Percentiles rank a stretch among this genome's conserved stretches.
These are phyloP conservation scores for Sporisorium scitamineum DNA, from an alignment of 1,284 basidiomycete species.

Conservation along the genomic window DNA sequence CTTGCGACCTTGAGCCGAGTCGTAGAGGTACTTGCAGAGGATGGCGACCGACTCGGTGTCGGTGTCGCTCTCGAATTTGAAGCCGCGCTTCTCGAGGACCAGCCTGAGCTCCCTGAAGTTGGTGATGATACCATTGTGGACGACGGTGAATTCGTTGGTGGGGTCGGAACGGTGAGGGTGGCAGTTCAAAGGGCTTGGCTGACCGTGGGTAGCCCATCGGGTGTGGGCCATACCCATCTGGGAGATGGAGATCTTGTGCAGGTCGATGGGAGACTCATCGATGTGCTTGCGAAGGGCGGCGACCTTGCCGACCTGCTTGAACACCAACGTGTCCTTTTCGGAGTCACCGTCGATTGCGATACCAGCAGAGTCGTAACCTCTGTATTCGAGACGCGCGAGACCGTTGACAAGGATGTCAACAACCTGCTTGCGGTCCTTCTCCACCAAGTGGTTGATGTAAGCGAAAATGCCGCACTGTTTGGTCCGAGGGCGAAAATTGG, in stretches of 20 bases:
- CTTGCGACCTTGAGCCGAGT: constrained; percentile 88
- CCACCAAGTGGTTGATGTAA: constrained; percentile 69
- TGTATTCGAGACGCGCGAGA: constrained; percentile 94
- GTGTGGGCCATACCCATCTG: constrained; percentile 99
- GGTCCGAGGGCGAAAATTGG: background rate
- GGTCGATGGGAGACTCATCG: constrained; percentile 80
- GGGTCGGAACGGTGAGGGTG: constrained; percentile 93
- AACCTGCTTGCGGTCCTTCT: constrained; percentile 85
- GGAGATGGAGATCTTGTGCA: constrained; percentile 82
- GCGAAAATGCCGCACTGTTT: constrained; percentile 69
- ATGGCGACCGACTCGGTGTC: constrained; percentile 98
- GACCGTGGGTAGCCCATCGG: constrained; percentile 99
- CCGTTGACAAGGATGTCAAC: constrained; percentile 92
- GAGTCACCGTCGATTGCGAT: constrained; percentile 95
- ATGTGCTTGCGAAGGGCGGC: constrained; percentile 92
- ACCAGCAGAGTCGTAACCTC: constrained; percentile 95
- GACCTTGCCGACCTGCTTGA: constrained; percentile 99
- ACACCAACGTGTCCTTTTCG: constrained; percentile 80
- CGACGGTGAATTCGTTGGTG: constrained; percentile 86
- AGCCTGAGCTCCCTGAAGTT: constrained; percentile 89
- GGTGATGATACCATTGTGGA: constrained; percentile 99
- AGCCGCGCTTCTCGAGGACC: constrained; percentile 95
- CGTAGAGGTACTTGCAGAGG: constrained; percentile 95
- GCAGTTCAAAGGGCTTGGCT: constrained; percentile 84
- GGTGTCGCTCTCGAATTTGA: constrained; percentile 93